Percentiles rank a stretch among this genome's conserved stretches.
Evolutionary conservation across 257 asterid genomes (phyloP).

Genomic region (Solanum medicagineum): DNA sequence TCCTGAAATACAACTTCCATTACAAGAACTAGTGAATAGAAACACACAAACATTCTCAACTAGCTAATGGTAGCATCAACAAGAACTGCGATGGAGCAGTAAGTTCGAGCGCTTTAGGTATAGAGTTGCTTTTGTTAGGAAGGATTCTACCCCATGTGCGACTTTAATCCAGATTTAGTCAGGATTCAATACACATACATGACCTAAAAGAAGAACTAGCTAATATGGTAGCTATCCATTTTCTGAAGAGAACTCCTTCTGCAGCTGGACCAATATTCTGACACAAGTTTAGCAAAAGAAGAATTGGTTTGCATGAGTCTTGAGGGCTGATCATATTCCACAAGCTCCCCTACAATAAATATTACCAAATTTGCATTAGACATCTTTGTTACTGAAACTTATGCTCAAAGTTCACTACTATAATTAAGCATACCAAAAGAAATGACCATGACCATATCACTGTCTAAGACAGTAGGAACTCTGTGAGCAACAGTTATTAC

Average conservation of each 20-base stretch:
- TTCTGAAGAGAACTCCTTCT: constrained; percentile 11
- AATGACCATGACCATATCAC: constrained; percentile 72
- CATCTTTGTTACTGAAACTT: not conserved
- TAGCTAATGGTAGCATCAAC: not conserved
- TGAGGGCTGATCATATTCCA: constrained; percentile 56
- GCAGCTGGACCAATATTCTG: constrained; percentile 74
- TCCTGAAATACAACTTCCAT: too few species aligned
- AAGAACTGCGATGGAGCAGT: not conserved
- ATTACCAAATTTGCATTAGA: not conserved
- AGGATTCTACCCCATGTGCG: not conserved
- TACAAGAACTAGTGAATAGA: not conserved
- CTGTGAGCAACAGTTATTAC: constrained; percentile 78
- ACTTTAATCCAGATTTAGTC: not conserved
- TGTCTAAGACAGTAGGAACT: constrained; percentile 79
- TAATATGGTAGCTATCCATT: not conserved
- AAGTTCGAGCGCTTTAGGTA: not conserved
- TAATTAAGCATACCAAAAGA: constrained; percentile 38
- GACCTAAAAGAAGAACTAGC: not conserved
- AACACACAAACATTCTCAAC: not conserved
- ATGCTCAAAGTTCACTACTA: not conserved
- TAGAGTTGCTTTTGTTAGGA: not conserved
- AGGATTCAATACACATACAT: not conserved
- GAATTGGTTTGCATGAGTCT: constrained; percentile 57
- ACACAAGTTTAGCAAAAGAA: constrained; percentile 57
- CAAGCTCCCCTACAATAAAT: constrained; percentile 36